Evolutionary conservation across 179 eudicot genomes (phyloP).

Genomic region (Vitellaria paradoxa): DNA sequence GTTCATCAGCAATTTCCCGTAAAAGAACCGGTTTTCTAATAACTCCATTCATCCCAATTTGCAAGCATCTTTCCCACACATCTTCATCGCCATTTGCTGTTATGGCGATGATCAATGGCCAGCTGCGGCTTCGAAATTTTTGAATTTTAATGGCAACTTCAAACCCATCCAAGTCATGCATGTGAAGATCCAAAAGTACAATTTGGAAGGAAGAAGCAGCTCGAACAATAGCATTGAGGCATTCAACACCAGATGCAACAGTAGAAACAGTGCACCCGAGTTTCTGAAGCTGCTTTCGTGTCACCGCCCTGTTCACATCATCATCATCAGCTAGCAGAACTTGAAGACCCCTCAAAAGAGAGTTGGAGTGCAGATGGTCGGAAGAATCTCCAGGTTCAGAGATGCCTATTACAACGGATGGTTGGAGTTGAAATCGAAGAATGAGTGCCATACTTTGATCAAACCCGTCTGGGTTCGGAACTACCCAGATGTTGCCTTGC

Average conservation of each 20-base stretch:
- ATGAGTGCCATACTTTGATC: constrained; percentile 76
- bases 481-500: constrained; percentile 88
- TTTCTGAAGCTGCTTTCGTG: constrained; percentile 63
- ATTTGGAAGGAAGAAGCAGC: constrained; percentile 43
- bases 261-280: constrained; percentile 67
- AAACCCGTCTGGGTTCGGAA: constrained; percentile 59
- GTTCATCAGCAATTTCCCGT: constrained; percentile 64
- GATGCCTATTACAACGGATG: constrained; percentile 41
- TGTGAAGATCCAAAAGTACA: constrained; percentile 64
- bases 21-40: constrained; percentile 67
- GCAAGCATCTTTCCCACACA: constrained; percentile 50
- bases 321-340: constrained; percentile 74
- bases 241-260: constrained; percentile 63
- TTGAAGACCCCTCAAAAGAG: constrained; percentile 55
- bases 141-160: constrained; percentile 57
- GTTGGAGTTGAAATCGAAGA: constrained; percentile 56
- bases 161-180: constrained; percentile 66
- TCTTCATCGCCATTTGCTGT: constrained; percentile 51
- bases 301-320: constrained; percentile 69
- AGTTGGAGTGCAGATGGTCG: constrained; percentile 25
- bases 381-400: constrained; percentile 49
- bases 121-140: constrained; percentile 52
- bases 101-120: constrained; percentile 74
- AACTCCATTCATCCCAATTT: constrained; percentile 63
- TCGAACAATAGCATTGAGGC: constrained; percentile 52